Evolutionary conservation across 805 yeast species (phyloP), one percentile per base, ranked within the genome.

Genomic region (Myxozyma mucilagina): DNA sequence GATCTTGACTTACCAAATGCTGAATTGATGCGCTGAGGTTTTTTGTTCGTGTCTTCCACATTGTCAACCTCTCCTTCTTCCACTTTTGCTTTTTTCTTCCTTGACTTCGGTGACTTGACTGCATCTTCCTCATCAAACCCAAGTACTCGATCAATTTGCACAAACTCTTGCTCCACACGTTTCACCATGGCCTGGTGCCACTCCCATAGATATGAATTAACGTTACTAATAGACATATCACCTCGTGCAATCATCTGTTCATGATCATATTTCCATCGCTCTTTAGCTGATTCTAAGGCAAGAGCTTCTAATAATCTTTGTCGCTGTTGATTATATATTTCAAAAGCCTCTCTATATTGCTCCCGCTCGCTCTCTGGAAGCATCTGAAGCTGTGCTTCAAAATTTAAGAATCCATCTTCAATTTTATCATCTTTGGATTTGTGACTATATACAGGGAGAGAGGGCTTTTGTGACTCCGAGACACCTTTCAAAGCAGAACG

Each of bases 131-230:
- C 38, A 57, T 80, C 73, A 10, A 9, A 20, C 6, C 11, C 49
- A 35, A 52, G 31, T 8, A 53, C 35, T 9, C 14, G 20, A 11
- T 48, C 47, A 69, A 92, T 84, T 18, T 80, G 77, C 43, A 76
- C 76, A 10, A 84, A 80, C 72, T 90, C 97, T 64, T 83, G 82
- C 64, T 83, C 76, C 13, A 94, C 81, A 54, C 85, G 76, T 0
- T 96, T 94, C 35, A 85, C 73, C 82, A 92, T 79, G 50, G 83
- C 85, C 56, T 80, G 80, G 66, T 87, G 87, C 99, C 99, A 94
- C 61, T 83, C 82, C 83, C 90, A 94, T 43, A 94, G 75, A 66
- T 85, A 85, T 0, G 85, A 86, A 60, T 90, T 91, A 43, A 92
- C 76, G 60, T 84, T 82, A 49, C 84, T 82, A 42, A 84, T 73